phyloP scores from a whole-genome alignment of 495 filamentous ascomycete species.

The Aspergillus haitiensis region DNA sequence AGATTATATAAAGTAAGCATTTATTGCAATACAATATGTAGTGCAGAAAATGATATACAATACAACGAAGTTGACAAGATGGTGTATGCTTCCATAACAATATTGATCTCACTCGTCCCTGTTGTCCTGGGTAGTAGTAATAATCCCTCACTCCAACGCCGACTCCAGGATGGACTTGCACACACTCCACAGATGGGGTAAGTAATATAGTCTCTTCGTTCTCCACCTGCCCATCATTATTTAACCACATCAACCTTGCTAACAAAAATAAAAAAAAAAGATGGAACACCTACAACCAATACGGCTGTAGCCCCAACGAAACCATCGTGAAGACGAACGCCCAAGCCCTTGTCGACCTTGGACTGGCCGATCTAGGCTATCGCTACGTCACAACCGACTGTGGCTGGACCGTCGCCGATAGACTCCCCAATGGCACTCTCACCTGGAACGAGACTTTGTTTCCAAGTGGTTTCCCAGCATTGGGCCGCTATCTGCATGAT shows the following conservation, averaged over 20 bases:
- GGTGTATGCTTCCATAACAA: too few species aligned
- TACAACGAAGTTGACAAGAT: too few species aligned
- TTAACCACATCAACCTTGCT: too few species aligned
- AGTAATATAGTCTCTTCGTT: constrained; percentile 17
- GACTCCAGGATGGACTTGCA: constrained; percentile 31
- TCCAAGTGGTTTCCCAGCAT: constrained; percentile 48
- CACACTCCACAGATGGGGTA: constrained; percentile 40
- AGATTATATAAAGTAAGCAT: too few species aligned
- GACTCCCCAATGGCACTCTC: constrained; percentile 45
- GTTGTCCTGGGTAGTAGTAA: background rate
- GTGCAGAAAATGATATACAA: too few species aligned
- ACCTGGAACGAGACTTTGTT: constrained; percentile 57
- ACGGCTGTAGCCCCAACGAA: constrained; percentile 51
- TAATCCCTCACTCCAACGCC: constrained; percentile 12
- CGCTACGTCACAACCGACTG: constrained; percentile 58
- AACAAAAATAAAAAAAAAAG: constrained; percentile 20
- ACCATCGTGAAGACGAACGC: constrained; percentile 52
- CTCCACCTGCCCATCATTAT: too few species aligned
- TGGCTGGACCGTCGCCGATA: constrained; percentile 51
- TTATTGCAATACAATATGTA: too few species aligned
- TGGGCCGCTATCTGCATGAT: constrained; percentile 51
- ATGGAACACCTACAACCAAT: constrained; percentile 60
- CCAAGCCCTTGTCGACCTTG: constrained; percentile 54
- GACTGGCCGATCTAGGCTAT: constrained; percentile 52
- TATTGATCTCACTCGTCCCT: background rate